These are phyloP conservation scores for Stevia rebaudiana DNA, from an alignment of 140 eudicot genomes.

Conservation along the genomic window DNA sequence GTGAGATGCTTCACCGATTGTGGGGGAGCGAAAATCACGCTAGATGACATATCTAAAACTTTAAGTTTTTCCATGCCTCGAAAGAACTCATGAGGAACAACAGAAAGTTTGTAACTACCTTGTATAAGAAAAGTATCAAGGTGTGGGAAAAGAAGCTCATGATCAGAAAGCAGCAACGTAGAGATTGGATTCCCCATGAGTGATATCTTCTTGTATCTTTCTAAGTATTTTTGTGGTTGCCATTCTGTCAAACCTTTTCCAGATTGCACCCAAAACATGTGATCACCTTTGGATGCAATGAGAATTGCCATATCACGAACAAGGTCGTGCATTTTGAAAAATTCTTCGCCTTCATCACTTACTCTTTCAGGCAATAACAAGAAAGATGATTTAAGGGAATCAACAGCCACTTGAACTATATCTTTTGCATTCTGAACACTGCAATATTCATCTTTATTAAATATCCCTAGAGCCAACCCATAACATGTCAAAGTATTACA, in stretches of 20 bases:
- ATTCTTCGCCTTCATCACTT: neutral
- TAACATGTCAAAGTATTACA: conserved; percentile 12
- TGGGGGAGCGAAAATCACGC: neutral
- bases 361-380: neutral
- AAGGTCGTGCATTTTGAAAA: conserved; percentile 31
- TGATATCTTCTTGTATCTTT: conserved; percentile 12
- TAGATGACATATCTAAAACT: neutral
- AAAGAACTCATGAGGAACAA: conserved; percentile 1
- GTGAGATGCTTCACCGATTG: conserved; percentile 1
- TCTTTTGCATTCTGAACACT: conserved; percentile 16
- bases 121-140: conserved; percentile 18
- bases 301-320: conserved; percentile 37
- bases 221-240: neutral
- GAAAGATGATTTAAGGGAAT: neutral
- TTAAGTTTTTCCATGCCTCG: neutral
- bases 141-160: conserved; percentile 12
- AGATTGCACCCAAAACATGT: neutral
- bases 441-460: neutral
- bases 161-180: conserved; percentile 4
- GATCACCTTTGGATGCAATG: conserved; percentile 5
- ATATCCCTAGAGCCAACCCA: conserved; percentile 23
- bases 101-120: neutral
- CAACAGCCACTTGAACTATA: neutral
- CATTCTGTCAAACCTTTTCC: conserved; percentile 8
- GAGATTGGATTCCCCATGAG: neutral